phyloP scores from a whole-genome alignment of 495 filamentous ascomycete species.

The Aspergillus taichungensis region DNA sequence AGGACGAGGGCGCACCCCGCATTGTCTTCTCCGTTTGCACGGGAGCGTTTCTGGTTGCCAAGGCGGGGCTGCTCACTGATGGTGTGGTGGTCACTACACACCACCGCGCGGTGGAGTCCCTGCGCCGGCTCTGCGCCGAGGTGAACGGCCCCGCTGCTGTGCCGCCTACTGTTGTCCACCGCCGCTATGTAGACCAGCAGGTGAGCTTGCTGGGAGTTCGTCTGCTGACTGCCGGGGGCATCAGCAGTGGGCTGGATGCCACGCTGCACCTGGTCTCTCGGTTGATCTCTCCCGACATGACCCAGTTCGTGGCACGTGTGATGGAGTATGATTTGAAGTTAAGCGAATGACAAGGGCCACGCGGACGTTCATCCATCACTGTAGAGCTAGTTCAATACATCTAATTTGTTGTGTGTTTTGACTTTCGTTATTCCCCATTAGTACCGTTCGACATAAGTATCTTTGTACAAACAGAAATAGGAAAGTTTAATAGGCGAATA shows the following conservation, averaged over 20 bases:
- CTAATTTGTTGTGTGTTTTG: too few relatives aligned
- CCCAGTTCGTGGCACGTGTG: constrained; percentile 55
- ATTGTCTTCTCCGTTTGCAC: constrained; percentile 70
- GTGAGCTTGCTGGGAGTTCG: constrained; percentile 61
- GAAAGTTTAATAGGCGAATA: too few relatives aligned
- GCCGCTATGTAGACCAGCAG: constrained; percentile 65
- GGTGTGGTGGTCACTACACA: constrained; percentile 67
- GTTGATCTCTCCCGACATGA: constrained; percentile 57
- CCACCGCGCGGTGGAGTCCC: constrained; percentile 50
- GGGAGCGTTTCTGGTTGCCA: constrained; percentile 61
- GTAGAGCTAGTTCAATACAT: too few relatives aligned
- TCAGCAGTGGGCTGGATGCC: constrained; percentile 71
- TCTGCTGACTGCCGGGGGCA: constrained; percentile 68
- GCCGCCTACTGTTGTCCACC: constrained; percentile 64
- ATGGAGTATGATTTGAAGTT: constrained; percentile 62
- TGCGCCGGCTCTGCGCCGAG: constrained; percentile 54
- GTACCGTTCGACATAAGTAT: too few relatives aligned
- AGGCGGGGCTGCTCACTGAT: constrained; percentile 61
- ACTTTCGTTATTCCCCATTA: too few relatives aligned
- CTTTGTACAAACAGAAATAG: too few relatives aligned
- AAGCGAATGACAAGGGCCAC: too few relatives aligned
- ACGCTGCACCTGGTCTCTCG: constrained; percentile 68
- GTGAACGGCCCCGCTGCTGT: constrained; percentile 25
- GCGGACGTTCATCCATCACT: too few relatives aligned
- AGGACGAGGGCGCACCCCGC: constrained; percentile 17